A percentile compares a stretch with the other conserved stretches of the same genome.
These are phyloP conservation scores for Butyriboletus loyo DNA, from an alignment of 768 basidiomycete genomes.

Conservation along the genomic window DNA sequence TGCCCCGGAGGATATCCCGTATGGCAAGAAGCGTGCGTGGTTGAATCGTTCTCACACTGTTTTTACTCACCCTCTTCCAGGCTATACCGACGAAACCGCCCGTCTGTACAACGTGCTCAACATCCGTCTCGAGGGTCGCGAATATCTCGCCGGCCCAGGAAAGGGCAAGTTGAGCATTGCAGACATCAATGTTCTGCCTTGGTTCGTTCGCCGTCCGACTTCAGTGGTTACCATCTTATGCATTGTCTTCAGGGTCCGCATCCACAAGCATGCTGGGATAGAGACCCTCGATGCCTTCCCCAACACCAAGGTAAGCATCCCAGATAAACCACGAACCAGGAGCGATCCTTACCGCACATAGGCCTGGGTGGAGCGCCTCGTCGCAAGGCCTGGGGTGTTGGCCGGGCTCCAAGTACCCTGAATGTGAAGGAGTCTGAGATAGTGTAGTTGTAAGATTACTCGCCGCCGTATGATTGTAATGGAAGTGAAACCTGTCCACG, in stretches of 20 bases:
- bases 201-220: slow-evolving; percentile 37
- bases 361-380: slow-evolving; percentile 32
- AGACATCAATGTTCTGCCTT: slow-evolving; percentile 66
- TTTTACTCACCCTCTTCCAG: slow-evolving; percentile 32
- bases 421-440: neutral
- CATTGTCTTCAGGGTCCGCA: slow-evolving; percentile 47
- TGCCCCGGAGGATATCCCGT: slow-evolving; percentile 67
- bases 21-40: slow-evolving; percentile 57
- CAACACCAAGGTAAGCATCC: slow-evolving; percentile 45
- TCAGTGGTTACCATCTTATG: neutral
- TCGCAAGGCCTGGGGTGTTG: slow-evolving; percentile 19
- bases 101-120: slow-evolving; percentile 84
- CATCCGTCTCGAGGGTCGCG: slow-evolving; percentile 66
- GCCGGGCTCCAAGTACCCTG: slow-evolving; percentile 24
- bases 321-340: too few species aligned
- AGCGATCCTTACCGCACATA: neutral
- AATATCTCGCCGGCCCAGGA: slow-evolving; percentile 77
- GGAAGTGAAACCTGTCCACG: slow-evolving; percentile 4
- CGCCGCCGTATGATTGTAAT: neutral
- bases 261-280: slow-evolving; percentile 47
- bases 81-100: slow-evolving; percentile 78
- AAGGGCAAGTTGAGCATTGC: slow-evolving; percentile 67
- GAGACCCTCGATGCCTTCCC: slow-evolving; percentile 64
- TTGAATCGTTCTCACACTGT: neutral
- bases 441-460: neutral